These are phyloP conservation scores for Phlebiopsis gigantea DNA, from an alignment of 768 basidiomycete genomes.

Conservation along the genomic window DNA sequence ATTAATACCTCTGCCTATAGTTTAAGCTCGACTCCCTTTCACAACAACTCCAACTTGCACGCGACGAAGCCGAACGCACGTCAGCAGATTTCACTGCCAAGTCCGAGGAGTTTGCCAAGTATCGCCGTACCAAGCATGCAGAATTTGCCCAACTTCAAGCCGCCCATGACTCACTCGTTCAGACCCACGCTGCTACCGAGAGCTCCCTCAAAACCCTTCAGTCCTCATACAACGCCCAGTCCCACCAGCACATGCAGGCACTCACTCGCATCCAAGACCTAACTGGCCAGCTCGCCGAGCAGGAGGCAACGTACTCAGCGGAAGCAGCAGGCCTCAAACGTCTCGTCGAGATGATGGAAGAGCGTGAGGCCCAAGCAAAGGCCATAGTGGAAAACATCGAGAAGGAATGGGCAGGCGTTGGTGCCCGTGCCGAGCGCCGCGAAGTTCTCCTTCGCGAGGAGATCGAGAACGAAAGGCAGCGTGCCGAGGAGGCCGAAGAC, in stretches of 20 bases:
- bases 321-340: constrained; percentile 73
- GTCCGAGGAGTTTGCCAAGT: constrained; percentile 79
- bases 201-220: constrained; percentile 70
- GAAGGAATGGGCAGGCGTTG: constrained; percentile 72
- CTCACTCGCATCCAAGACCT: constrained; percentile 71
- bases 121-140: constrained; percentile 75
- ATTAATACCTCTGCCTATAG: constrained; percentile 31
- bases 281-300: constrained; percentile 74
- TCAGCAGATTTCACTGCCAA: constrained; percentile 64
- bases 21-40: constrained; percentile 83
- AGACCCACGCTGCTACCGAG: constrained; percentile 61
- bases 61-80: constrained; percentile 69
- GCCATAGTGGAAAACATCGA: constrained; percentile 79
- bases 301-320: constrained; percentile 75
- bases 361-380: constrained; percentile 81
- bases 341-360: constrained; percentile 81
- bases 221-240: constrained; percentile 62
- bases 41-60: constrained; percentile 76
- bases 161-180: constrained; percentile 65
- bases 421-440: constrained; percentile 61
- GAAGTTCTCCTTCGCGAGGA: constrained; percentile 67
- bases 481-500: constrained; percentile 68
- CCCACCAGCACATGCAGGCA: constrained; percentile 72
- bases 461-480: constrained; percentile 63
- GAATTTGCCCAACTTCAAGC: constrained; percentile 74